Percentiles rank a stretch among this genome's conserved stretches.
phyloP scores from a whole-genome alignment of 768 basidiomycete genomes.

The Leccinellum albellum region DNA sequence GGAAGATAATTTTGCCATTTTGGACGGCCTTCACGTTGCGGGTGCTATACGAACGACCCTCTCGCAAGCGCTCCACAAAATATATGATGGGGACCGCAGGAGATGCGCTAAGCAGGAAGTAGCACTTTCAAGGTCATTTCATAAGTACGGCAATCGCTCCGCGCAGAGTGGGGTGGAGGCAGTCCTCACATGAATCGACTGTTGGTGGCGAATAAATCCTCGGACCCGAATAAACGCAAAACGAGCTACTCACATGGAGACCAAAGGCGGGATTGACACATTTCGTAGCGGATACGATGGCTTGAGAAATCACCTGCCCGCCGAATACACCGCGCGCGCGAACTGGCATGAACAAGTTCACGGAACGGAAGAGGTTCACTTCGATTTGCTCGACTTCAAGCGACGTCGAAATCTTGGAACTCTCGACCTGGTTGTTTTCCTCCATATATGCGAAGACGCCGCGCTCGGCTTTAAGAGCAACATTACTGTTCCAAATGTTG shows the following conservation, averaged over 20 bases:
- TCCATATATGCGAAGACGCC: constrained; percentile 22
- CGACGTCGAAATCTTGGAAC: constrained; percentile 65
- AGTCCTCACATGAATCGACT: constrained; percentile 68
- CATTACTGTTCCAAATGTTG: not conserved
- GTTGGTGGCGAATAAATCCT: not conserved
- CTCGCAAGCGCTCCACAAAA: constrained; percentile 68
- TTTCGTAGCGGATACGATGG: constrained; percentile 75
- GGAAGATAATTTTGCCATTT: constrained; percentile 48
- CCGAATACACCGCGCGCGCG: constrained; percentile 76
- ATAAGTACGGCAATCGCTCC: constrained; percentile 2
- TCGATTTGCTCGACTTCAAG: constrained; percentile 80
- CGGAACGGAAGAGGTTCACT: constrained; percentile 73
- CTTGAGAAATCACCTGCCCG: constrained; percentile 88
- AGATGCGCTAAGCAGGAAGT: constrained; percentile 76
- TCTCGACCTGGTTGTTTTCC: constrained; percentile 50
- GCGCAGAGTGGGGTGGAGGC: not conserved
- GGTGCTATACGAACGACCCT: constrained; percentile 73
- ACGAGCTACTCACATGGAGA: constrained; percentile 57
- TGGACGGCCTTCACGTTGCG: constrained; percentile 59
- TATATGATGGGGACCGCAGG: constrained; percentile 73
- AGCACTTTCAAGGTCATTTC: constrained; percentile 54
- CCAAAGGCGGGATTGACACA: constrained; percentile 62
- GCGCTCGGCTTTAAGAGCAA: not conserved
- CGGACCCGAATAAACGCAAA: not conserved
- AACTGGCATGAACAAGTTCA: constrained; percentile 60